Percentiles rank a stretch among this genome's conserved stretches.
These are phyloP conservation scores for Desmodesmus armatus DNA, from an alignment of 139 green algal genomes.

Conservation along the genomic window DNA sequence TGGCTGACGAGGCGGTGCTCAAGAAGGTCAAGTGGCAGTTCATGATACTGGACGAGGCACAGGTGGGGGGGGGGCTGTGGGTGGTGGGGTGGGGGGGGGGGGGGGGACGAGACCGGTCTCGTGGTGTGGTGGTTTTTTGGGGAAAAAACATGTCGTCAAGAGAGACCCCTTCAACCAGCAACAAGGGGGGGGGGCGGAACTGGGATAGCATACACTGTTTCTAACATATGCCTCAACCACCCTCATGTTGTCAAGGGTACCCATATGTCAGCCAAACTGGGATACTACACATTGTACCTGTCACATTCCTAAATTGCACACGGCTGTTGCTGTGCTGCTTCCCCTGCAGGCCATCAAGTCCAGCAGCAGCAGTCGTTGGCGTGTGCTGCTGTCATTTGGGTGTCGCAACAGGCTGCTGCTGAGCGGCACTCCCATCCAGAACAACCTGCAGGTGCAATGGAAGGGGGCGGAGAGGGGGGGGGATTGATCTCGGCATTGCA, in stretches of 20 bases:
- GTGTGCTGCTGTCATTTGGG: constrained; percentile 67
- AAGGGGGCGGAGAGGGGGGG: no score
- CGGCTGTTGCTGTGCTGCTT: neutral
- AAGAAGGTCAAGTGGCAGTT: constrained; percentile 86
- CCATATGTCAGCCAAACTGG: neutral
- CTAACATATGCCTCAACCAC: no score
- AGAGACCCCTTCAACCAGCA: no score
- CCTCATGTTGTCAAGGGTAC: no score
- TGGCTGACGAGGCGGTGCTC: constrained; percentile 82
- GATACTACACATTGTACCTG: neutral
- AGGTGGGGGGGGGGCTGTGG: constrained; percentile 69
- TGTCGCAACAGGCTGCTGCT: constrained; percentile 80
- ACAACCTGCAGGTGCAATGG: constrained; percentile 84
- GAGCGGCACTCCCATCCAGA: constrained; percentile 84
- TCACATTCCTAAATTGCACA: no score
- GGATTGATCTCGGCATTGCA: no score
- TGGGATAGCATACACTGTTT: no score
- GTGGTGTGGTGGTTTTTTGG: no score
- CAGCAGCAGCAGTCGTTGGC: constrained; percentile 45
- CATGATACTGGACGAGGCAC: constrained; percentile 89
- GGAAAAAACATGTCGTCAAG: no score
- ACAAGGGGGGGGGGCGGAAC: no score
- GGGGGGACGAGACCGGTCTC: no score
- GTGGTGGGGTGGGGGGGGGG: no score
- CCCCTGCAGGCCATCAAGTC: constrained; percentile 72